phyloP scores from a whole-genome alignment of 2,329 filamentous ascomycete genomes.

The Dothistroma pini region DNA sequence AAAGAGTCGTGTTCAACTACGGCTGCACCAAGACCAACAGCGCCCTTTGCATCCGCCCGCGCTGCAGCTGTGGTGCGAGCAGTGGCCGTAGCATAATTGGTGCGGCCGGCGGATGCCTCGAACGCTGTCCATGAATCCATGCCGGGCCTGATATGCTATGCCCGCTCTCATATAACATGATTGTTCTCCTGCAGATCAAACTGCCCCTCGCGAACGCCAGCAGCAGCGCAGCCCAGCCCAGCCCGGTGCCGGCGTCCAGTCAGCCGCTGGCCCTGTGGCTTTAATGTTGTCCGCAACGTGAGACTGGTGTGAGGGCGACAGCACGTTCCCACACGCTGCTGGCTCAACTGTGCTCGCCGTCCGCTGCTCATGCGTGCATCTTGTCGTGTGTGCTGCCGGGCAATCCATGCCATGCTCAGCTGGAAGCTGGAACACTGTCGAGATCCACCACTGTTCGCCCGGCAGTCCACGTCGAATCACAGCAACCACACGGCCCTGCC shows the following conservation, averaged over 20 bases:
- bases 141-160: too few species aligned
- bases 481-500: conserved; percentile 4
- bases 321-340: neutral
- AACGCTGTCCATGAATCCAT: neutral
- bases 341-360: too few species aligned
- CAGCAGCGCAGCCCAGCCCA: neutral
- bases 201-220: neutral
- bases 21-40: neutral
- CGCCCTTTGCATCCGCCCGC: neutral
- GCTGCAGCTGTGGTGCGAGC: neutral
- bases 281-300: neutral
- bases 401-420: conserved; percentile 11
- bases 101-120: neutral
- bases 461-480: conserved; percentile 22
- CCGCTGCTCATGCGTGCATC: neutral
- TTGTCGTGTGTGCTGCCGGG: neutral
- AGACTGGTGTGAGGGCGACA: neutral
- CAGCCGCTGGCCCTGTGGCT: neutral
- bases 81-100: neutral
- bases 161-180: neutral
- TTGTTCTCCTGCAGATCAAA: neutral
- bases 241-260: neutral
- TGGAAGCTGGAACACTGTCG: conserved; percentile 11
- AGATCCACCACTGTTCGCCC: conserved; percentile 15
- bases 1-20: conserved; percentile 2